Evolutionary conservation across 192 early-diverging fungal species (phyloP).

Genomic region (Coemansia sp.): DNA sequence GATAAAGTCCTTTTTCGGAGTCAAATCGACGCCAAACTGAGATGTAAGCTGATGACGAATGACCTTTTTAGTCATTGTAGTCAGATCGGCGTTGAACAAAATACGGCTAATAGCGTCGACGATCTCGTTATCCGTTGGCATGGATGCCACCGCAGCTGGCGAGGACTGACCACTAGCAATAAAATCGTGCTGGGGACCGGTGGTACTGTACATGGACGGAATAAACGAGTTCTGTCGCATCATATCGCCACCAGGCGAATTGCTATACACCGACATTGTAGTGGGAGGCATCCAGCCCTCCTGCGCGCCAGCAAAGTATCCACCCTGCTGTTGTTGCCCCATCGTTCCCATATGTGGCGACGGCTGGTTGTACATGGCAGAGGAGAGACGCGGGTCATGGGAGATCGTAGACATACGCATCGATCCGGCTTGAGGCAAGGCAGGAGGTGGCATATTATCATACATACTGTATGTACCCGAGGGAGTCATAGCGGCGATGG

Average conservation of each 20-base stretch:
- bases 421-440: not conserved
- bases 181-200: not conserved
- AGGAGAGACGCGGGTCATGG: constrained; percentile 37
- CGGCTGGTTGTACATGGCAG: constrained; percentile 34
- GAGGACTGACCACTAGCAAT: constrained; percentile 4
- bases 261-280: constrained; percentile 31
- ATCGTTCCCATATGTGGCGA: constrained; percentile 13
- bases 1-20: constrained; percentile 71
- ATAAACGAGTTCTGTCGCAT: constrained; percentile 14
- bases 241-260: not conserved
- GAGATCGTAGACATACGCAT: constrained; percentile 16
- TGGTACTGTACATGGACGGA: constrained; percentile 5
- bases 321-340: constrained; percentile 14
- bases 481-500: constrained; percentile 5
- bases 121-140: constrained; percentile 75
- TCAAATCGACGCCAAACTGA: constrained; percentile 73
- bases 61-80: constrained; percentile 78
- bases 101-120: constrained; percentile 69
- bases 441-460: not conserved
- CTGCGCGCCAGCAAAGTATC: constrained; percentile 23
- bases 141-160: not conserved
- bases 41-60: constrained; percentile 72
- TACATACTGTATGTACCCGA: constrained; percentile 16
- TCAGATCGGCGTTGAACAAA: constrained; percentile 71
- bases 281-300: constrained; percentile 36